A percentile compares a stretch with the other conserved stretches of the same genome.
phyloP scores from a whole-genome alignment of 2,329 filamentous ascomycete genomes.

The Canariomyces notabilis region DNA sequence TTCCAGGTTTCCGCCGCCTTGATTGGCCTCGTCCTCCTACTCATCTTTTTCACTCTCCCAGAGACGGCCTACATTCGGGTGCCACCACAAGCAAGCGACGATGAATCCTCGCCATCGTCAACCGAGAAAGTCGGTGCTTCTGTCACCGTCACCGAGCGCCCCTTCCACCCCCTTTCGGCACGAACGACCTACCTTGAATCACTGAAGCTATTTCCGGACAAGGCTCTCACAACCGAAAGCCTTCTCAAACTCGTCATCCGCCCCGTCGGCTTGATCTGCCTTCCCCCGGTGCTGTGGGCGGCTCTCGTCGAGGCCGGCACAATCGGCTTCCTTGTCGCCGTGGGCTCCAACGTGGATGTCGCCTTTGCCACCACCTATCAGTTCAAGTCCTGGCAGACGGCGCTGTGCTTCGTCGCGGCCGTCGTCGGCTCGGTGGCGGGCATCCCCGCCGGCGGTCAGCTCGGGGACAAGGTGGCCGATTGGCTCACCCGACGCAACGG shows the following conservation, averaged over 20 bases:
- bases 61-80: slow-evolving; percentile 46
- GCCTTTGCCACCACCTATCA: slow-evolving; percentile 40
- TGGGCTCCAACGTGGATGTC: slow-evolving; percentile 47
- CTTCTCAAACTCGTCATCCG: slow-evolving; percentile 44
- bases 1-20: slow-evolving; percentile 48
- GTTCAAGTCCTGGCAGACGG: slow-evolving; percentile 43
- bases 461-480: slow-evolving; percentile 45
- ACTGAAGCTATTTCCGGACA: slow-evolving; percentile 36
- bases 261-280: slow-evolving; percentile 43
- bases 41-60: slow-evolving; percentile 50
- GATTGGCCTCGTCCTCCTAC: slow-evolving; percentile 42
- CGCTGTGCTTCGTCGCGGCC: slow-evolving; percentile 46
- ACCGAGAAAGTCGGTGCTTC: slow-evolving; percentile 17
- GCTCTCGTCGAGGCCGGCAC: slow-evolving; percentile 50
- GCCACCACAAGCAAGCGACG: slow-evolving; percentile 9
- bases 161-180: slow-evolving; percentile 9
- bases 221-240: slow-evolving; percentile 41
- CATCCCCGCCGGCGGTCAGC: slow-evolving; percentile 45
- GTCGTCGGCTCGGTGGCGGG: slow-evolving; percentile 45
- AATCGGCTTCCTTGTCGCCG: slow-evolving; percentile 51
- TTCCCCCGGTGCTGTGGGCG: slow-evolving; percentile 52
- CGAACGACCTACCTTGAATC: slow-evolving; percentile 32
- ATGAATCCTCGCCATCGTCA: slow-evolving; percentile 1
- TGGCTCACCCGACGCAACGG: slow-evolving; percentile 47
- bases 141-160: slow-evolving; percentile 18